Conservation (phyloP, 1,284 basidiomycete species). For the Puccinia triticina region DNA sequence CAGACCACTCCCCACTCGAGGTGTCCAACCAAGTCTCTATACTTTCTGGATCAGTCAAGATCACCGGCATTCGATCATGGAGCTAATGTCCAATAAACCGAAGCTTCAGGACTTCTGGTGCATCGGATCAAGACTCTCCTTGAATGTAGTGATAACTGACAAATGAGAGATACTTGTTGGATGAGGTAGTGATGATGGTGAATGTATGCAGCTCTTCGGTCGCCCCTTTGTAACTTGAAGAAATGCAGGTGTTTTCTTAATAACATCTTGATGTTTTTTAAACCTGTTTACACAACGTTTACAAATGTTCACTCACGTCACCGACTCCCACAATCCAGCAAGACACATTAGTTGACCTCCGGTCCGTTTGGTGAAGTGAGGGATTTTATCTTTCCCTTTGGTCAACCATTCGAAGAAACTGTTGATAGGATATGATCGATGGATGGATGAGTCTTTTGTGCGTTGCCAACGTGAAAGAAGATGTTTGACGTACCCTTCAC, state of each 20-base stretch:
- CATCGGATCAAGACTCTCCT: neutral
- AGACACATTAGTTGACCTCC: slow-evolving; percentile 74
- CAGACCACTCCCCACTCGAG: slow-evolving; percentile 69
- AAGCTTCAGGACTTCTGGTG: neutral
- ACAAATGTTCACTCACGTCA: slow-evolving; percentile 59
- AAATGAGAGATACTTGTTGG: slow-evolving; percentile 61
- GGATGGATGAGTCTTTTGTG: neutral
- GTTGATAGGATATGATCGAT: slow-evolving; percentile 52
- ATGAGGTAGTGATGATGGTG: slow-evolving; percentile 79
- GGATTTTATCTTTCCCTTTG: slow-evolving; percentile 74
- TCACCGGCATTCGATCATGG: slow-evolving; percentile 90
- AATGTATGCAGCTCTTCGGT: slow-evolving; percentile 75
- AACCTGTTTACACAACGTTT: neutral
- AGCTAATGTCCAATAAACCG: slow-evolving; percentile 65
- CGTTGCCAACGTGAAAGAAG: slow-evolving; percentile 46
- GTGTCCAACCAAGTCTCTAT: slow-evolving; percentile 79
- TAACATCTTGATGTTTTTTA: neutral
- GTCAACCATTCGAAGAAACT: slow-evolving; percentile 91
- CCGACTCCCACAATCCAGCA: slow-evolving; percentile 83
- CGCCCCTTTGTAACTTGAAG: slow-evolving; percentile 63
- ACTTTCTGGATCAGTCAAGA: slow-evolving; percentile 70
- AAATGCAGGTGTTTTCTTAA: slow-evolving; percentile 57
- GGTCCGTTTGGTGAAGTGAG: slow-evolving; percentile 76
- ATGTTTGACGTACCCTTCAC: slow-evolving; percentile 57
- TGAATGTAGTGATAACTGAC: slow-evolving; percentile 51